These are phyloP conservation scores for Cydonia oblonga DNA, from an alignment of 331 rosid species.

Conservation along the genomic window DNA sequence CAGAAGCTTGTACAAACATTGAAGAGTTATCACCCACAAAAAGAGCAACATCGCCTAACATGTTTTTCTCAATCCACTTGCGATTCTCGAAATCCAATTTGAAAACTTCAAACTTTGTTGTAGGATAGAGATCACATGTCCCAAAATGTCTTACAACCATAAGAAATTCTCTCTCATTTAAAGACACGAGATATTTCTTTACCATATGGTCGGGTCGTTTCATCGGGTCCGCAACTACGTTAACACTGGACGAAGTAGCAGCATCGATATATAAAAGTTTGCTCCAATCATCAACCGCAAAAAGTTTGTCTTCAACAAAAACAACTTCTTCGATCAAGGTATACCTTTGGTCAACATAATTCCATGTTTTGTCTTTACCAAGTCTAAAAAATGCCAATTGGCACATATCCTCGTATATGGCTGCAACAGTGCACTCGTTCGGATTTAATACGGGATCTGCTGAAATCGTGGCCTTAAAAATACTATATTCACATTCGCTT, in stretches of 20 bases:
- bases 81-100: not conserved
- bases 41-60: not conserved
- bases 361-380: not conserved
- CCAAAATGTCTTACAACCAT: not conserved
- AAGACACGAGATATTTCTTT: not conserved
- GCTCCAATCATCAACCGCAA: fast-evolving
- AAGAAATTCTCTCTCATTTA: not conserved
- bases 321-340: not conserved
- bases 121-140: not conserved
- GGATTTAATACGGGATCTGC: no score
- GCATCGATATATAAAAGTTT: not conserved
- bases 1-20: not conserved
- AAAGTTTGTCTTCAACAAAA: not conserved
- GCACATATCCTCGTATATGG: no score
- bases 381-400: no score
- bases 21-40: not conserved
- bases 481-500: not conserved
- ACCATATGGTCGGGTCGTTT: not conserved
- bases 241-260: not conserved
- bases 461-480: no score
- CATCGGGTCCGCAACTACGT: not conserved
- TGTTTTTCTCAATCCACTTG: not conserved
- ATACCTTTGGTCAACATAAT: not conserved
- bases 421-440: no score
- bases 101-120: not conserved